These are phyloP conservation scores for Phalaenopsis hybrid DNA, from an alignment of 116 monocot genomes.

Conservation along the genomic window DNA sequence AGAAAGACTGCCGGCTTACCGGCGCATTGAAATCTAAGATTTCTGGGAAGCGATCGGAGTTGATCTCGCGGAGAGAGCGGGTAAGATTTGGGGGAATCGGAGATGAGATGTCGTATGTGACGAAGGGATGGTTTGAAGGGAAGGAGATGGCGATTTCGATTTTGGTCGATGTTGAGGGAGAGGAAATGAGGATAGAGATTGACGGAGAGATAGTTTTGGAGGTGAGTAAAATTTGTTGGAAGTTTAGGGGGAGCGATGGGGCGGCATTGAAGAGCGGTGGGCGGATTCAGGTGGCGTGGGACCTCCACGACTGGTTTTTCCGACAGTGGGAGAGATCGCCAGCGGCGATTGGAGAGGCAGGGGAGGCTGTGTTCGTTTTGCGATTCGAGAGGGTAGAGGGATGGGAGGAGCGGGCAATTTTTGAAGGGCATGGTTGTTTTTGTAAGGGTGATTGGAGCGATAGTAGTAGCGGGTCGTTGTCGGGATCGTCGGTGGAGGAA, in stretches of 20 bases:
- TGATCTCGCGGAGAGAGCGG: slow-evolving; percentile 51
- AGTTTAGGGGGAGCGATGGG: slow-evolving; percentile 48
- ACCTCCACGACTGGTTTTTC: slow-evolving; percentile 9
- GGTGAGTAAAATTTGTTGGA: slow-evolving; percentile 39
- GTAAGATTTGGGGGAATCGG: slow-evolving; percentile 25
- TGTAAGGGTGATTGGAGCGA: background rate
- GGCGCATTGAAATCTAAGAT: background rate
- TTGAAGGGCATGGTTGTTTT: background rate
- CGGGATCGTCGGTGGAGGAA: background rate
- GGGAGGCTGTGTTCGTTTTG: slow-evolving; percentile 6
- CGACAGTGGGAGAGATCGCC: background rate
- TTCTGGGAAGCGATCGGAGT: background rate
- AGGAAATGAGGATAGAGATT: slow-evolving; percentile 21
- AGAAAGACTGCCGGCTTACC: slow-evolving; percentile 18
- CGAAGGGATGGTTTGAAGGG: slow-evolving; percentile 28
- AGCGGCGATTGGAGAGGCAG: background rate
- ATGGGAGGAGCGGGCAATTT: background rate
- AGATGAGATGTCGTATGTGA: slow-evolving; percentile 22
- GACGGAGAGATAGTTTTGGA: slow-evolving; percentile 32
- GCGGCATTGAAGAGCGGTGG: slow-evolving; percentile 7
- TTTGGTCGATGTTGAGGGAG: slow-evolving; percentile 11
- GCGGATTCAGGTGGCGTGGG: slow-evolving; percentile 1
- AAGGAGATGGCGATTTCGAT: slow-evolving; percentile 38
- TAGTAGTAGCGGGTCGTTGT: slow-evolving; percentile 3
- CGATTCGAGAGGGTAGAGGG: background rate